These are phyloP conservation scores for Protomyces gravidus DNA, from an alignment of 1,139 yeast genomes.

Conservation along the genomic window DNA sequence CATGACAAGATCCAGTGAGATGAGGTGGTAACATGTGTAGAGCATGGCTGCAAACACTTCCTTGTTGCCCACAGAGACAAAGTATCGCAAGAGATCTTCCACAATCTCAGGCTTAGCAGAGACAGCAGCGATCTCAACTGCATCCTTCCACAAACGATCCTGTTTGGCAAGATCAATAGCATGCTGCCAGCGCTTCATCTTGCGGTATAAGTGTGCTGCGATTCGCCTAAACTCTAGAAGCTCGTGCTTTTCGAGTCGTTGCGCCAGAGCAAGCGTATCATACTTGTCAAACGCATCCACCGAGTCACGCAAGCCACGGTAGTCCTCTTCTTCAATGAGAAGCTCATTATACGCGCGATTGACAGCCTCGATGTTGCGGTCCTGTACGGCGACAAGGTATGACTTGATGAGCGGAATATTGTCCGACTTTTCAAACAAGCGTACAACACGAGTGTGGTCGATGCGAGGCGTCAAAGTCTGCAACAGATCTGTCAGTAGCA, in stretches of 20 bases:
- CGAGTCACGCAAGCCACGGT: conserved; percentile 79
- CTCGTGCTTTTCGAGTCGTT: conserved; percentile 85
- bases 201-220: conserved; percentile 88
- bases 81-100: conserved; percentile 81
- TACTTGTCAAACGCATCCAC: conserved; percentile 88
- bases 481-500: conserved; percentile 78
- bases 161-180: conserved; percentile 82
- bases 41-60: conserved; percentile 91
- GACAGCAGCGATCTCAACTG: conserved; percentile 85
- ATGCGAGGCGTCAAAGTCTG: conserved; percentile 83
- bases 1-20: conserved; percentile 75
- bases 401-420: conserved; percentile 94
- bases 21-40: conserved; percentile 76
- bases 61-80: conserved; percentile 94
- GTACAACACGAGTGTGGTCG: conserved; percentile 90
- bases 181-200: conserved; percentile 89
- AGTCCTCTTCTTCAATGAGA: conserved; percentile 93
- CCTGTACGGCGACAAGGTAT: conserved; percentile 84
- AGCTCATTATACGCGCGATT: conserved; percentile 93
- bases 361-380: conserved; percentile 83
- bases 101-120: conserved; percentile 77
- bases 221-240: conserved; percentile 90
- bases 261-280: conserved; percentile 88
- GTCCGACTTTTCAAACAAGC: conserved; percentile 91
- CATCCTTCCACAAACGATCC: conserved; percentile 92